Evolutionary conservation across 371 early-diverging fungal genomes (phyloP), one percentile per base, ranked within the genome.

Genomic region (Mortierella sp.): DNA sequence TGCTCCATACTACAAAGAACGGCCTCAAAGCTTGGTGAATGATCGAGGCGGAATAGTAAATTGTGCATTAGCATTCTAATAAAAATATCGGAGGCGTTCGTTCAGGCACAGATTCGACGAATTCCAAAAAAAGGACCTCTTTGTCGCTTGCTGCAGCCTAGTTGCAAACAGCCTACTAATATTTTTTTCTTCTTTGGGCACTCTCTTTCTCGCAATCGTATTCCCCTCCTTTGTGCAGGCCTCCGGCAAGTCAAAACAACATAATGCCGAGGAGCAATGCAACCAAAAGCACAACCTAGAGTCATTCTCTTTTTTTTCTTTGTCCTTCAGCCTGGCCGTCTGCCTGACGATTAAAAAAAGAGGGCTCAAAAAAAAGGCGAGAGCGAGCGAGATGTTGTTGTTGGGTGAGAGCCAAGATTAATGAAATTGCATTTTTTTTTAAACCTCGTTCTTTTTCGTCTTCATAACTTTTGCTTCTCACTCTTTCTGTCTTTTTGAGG

Each of bases 361-460:
- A 59, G 59, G 59, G 59, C 59, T 59, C 59, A 31, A 1, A 53
- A 53, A 3, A 53, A 31, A n/a, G 24, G 55, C n/a, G 26, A 16
- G 13, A 46, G 43, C 43, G 43, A 40, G 43, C 43, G 43, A 40
- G 43, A 40, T 40, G 43, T 40, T 28, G 43, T 40, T 28, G 10
- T 57, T 26, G 57, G 57, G n/a, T 28, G 59, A 59, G 59, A 59
- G 59, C 59, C 59, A 19, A 59, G 59, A 59, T 59, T 31, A 59
- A 31, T 59, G 24, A 53, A 53, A 53, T 53, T 53, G 53, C 53
- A 3, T 53, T 53, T 53, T 53, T 53, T 53, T 53, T 53, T 46
- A 5, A 46, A 46, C 53, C 43, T 40, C 43, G 43, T 40, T 4
- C 43, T 40, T 40, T 40, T 40, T 40, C 43, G 43, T 40, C 43